Percentiles rank a stretch among this genome's conserved stretches.
phyloP scores from a whole-genome alignment of 495 filamentous ascomycete species.

The Acidomyces sp. region DNA sequence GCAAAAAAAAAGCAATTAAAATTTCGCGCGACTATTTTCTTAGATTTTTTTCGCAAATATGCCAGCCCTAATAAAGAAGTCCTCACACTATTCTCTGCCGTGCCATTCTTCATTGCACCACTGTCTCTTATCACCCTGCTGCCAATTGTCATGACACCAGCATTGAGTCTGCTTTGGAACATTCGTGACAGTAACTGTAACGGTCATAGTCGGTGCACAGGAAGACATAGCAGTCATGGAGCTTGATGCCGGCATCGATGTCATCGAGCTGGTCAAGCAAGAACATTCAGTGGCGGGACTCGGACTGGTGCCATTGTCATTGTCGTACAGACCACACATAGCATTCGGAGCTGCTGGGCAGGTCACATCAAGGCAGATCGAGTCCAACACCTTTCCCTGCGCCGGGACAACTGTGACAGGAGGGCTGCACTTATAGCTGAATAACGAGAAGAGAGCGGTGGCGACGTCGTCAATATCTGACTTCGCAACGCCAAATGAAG shows the following conservation, averaged over 20 bases:
- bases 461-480: slow-evolving; percentile 31
- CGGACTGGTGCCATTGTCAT: slow-evolving; percentile 8
- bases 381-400: slow-evolving; percentile 5
- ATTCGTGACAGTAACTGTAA: no score
- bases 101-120: no score
- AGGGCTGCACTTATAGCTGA: slow-evolving; percentile 34
- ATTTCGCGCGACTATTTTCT: no score
- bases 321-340: slow-evolving; percentile 8
- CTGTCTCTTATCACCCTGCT: no score
- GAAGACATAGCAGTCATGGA: no score
- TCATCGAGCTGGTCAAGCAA: slow-evolving; percentile 10
- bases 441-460: slow-evolving; percentile 31
- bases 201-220: no score
- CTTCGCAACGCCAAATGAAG: slow-evolving; percentile 38
- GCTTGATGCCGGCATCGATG: slow-evolving; percentile 3
- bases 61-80: no score
- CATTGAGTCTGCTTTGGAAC: no score
- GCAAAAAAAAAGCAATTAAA: no score
- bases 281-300: slow-evolving; percentile 9
- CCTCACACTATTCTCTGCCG: no score
- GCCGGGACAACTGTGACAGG: slow-evolving; percentile 20
- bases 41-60: no score
- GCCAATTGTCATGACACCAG: no score
- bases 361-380: slow-evolving; percentile 9
- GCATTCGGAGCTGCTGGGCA: slow-evolving; percentile 8